Evolutionary conservation across 257 asterid genomes (phyloP).

Genomic region (Nicotiana tomentosiformis): DNA sequence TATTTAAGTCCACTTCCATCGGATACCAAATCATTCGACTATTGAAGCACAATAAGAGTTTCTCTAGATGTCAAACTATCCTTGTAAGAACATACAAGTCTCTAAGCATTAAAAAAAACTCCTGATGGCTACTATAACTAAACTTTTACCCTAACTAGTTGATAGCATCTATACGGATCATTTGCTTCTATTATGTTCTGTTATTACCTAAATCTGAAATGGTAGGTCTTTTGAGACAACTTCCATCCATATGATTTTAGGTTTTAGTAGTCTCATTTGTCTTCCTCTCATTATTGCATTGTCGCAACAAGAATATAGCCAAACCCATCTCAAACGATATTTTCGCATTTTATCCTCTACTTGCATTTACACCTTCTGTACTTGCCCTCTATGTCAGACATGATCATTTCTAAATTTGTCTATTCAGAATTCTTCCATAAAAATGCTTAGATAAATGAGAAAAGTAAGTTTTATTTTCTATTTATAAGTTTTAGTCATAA

Average conservation of each 20-base stretch:
- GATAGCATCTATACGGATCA: background rate
- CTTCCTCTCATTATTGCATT: background rate
- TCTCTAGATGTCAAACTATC: background rate
- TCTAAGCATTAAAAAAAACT: background rate
- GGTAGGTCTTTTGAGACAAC: background rate
- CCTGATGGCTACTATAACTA: background rate
- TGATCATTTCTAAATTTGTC: background rate
- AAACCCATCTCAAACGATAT: background rate
- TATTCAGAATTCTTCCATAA: background rate
- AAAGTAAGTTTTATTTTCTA: background rate
- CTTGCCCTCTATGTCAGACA: background rate
- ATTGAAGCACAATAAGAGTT: background rate
- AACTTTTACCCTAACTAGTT: background rate
- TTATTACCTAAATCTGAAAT: background rate
- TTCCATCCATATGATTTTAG: background rate
- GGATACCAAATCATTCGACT: background rate
- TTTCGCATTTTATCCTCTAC: background rate
- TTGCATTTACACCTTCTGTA: background rate
- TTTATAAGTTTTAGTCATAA: background rate
- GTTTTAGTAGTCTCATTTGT: background rate
- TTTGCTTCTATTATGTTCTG: background rate
- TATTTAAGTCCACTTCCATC: background rate
- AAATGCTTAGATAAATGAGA: background rate
- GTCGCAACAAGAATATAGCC: background rate
- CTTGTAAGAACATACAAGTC: background rate